Percentiles rank a stretch among this genome's conserved stretches.
Evolutionary conservation across 139 green algal species (phyloP).

Genomic region (Closterium sp.): DNA sequence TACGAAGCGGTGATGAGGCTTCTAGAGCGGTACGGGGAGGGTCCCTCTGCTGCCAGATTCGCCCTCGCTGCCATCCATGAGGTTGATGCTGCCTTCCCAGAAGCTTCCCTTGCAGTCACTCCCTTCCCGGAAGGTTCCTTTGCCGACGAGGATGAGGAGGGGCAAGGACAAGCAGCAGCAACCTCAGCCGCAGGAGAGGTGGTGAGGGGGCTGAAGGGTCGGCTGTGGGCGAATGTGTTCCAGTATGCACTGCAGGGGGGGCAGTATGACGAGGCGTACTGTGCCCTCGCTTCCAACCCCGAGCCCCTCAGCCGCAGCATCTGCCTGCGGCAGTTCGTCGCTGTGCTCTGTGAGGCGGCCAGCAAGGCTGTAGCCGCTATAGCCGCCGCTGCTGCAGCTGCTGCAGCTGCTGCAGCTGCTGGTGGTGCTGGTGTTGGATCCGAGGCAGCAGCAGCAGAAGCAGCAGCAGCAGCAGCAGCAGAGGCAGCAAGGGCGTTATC

Average conservation of each 20-base stretch:
- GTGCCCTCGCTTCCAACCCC: conserved; percentile 10
- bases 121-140: not conserved
- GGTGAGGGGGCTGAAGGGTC: conserved; percentile 1
- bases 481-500: not conserved
- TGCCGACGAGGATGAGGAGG: not conserved
- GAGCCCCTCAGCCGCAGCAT: not conserved
- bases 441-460: not conserved
- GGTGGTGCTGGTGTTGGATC: no score
- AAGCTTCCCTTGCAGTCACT: not conserved
- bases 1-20: conserved; percentile 25
- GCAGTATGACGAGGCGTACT: conserved; percentile 10
- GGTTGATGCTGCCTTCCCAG: not conserved
- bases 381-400: not conserved
- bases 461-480: not conserved
- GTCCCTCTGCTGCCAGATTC: not conserved
- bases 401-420: no score
- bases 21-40: conserved; percentile 19
- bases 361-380: not conserved
- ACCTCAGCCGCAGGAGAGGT: not conserved
- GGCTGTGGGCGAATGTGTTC: conserved; percentile 25
- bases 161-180: not conserved
- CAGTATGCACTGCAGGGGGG: conserved; percentile 2
- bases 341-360: conserved; percentile 10
- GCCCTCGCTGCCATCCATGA: conserved; percentile 16
- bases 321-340: conserved; percentile 19